Evolutionary conservation across 495 filamentous ascomycete species (phyloP), one percentile per base, ranked within the genome.

Genomic region (Aspergillus ostianus): DNA sequence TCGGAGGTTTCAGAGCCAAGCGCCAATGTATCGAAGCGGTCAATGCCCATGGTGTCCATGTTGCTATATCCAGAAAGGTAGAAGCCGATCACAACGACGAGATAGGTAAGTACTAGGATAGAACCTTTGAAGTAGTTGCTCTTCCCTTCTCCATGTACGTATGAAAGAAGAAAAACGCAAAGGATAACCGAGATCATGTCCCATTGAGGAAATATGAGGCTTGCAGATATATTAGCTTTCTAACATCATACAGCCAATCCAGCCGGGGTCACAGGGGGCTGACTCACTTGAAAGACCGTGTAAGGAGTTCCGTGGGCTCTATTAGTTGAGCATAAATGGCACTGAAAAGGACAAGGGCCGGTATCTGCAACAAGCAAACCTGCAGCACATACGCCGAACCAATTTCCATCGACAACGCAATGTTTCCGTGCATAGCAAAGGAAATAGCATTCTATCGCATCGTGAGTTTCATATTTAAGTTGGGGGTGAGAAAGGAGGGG

Each of bases 391-490:
- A 99, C 32, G 93, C 93, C 0, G 92, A 96, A 63, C 94, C 94
- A 62, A 99, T 98, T 70, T 99, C 94, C 95, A 99, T 98, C 47
- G 91, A 96, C 26, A 99, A 81, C 0, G 94, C 94, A 68, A 99
- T 98, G 73, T 99, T 99, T n/a, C 94, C 94, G 66, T 99, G 98
- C 95, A 99, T 99, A 47, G 94, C 94, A 72, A 99, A 99, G 3
- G 92, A 97, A 57, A 99, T 98, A 68, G 95, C 94, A 70, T 99
- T 99, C 90, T 94, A 67, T 50, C 53, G 23, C 53, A 50, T 48
- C 27, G 26, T 9, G 61, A 12, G 10, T 12, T 8, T 15, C 36
- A 41, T 13, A 12, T 41, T 15, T 12, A 53, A 48, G 46, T 10
- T 30, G 45, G 30, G 4, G 4, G 23, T 8, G 17, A 12, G 9